These are phyloP conservation scores for Scorias spongiosa DNA, from an alignment of 2,329 filamentous ascomycete species.

Conservation along the genomic window DNA sequence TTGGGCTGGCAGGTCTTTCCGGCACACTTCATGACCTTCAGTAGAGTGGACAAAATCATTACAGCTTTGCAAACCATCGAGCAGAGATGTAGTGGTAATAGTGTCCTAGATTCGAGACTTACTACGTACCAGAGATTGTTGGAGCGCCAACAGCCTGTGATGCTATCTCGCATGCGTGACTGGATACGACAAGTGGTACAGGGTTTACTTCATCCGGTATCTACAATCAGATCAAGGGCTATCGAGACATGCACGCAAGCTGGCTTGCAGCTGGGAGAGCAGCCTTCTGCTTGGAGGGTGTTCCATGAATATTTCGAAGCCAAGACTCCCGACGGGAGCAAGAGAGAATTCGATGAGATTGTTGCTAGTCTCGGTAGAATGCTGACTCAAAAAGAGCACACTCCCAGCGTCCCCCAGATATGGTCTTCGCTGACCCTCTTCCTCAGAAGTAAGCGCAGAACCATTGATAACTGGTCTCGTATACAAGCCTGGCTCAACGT, in stretches of 20 bases:
- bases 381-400: constrained; percentile 44
- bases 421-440: constrained; percentile 76
- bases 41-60: constrained; percentile 57
- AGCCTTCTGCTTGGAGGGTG: constrained; percentile 50
- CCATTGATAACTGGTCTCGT: constrained; percentile 49
- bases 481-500: constrained; percentile 64
- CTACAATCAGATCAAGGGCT: constrained; percentile 60
- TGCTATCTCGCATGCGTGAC: constrained; percentile 52
- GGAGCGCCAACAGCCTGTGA: constrained; percentile 52
- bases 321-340: constrained; percentile 34
- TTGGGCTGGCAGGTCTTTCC: constrained; percentile 69
- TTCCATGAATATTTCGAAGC: constrained; percentile 46
- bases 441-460: constrained; percentile 45
- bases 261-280: constrained; percentile 52
- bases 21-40: constrained; percentile 54
- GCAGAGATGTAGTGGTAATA: constrained; percentile 61
- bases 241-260: constrained; percentile 60
- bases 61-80: constrained; percentile 57
- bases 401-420: constrained; percentile 62
- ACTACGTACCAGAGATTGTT: constrained; percentile 66
- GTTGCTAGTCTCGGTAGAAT: constrained; percentile 52
- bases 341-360: constrained; percentile 55
- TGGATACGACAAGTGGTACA: constrained; percentile 76
- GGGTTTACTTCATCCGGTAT: constrained; percentile 63
- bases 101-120: constrained; percentile 61